These are phyloP conservation scores for Pseudogymnoascus sp. DNA, from an alignment of 2,329 filamentous ascomycete genomes.

Conservation along the genomic window DNA sequence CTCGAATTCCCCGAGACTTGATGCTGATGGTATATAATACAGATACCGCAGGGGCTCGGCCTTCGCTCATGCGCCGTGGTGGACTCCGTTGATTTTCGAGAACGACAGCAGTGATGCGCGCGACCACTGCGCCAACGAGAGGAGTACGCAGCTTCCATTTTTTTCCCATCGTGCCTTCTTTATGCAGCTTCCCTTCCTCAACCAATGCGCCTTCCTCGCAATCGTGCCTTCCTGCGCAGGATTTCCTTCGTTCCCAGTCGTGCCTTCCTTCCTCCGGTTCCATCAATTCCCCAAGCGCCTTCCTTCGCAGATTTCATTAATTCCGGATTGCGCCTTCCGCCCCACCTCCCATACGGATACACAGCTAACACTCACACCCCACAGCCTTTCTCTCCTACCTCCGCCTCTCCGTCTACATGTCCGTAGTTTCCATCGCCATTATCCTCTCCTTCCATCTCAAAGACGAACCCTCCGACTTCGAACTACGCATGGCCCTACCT, in stretches of 20 bases:
- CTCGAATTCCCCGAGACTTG: background rate
- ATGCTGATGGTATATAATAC: slow-evolving; percentile 15
- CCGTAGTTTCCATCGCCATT: slow-evolving; percentile 82
- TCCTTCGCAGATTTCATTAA: background rate
- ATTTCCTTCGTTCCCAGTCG: background rate
- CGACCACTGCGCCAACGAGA: slow-evolving; percentile 47
- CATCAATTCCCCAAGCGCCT: background rate
- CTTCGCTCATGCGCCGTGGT: background rate
- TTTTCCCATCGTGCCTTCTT: background rate
- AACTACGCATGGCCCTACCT: slow-evolving; percentile 71
- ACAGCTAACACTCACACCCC: slow-evolving; percentile 40
- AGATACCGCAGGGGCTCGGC: background rate
- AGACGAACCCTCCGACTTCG: slow-evolving; percentile 57
- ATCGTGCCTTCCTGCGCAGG: slow-evolving; percentile 16
- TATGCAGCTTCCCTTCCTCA: background rate
- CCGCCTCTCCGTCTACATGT: slow-evolving; percentile 81
- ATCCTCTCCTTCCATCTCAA: slow-evolving; percentile 90
- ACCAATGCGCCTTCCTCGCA: background rate
- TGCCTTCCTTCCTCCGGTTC: background rate
- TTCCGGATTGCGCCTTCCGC: slow-evolving; percentile 33
- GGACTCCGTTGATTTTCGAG: slow-evolving; percentile 52
- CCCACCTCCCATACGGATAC: slow-evolving; percentile 55
- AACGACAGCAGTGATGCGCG: slow-evolving; percentile 58
- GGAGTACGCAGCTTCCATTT: slow-evolving; percentile 22
- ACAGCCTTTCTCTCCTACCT: slow-evolving; percentile 84